Base-by-base conservation (phyloP, 768 basidiomycete genomes). In the Suillus tomentosus region DNA sequence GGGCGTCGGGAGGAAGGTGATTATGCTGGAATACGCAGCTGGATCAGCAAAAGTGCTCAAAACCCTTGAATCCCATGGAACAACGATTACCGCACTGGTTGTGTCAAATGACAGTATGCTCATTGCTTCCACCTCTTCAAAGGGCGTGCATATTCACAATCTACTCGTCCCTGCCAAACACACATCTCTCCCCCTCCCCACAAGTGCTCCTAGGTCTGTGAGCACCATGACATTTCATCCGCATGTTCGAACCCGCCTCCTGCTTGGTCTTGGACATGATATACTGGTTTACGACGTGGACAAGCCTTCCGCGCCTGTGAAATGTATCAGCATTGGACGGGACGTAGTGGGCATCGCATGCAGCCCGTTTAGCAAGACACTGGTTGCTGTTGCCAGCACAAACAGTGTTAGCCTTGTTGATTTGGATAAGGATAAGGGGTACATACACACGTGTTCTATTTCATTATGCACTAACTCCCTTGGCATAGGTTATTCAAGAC, bases 311-410 rank as follows among this genome's bases (percentile, higher is more conserved):
- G 77, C 77, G 6, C 87, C 90, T 11, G 58, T 79, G 34, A 90
- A 87, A 72, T 76, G 75, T 0, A 75, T 91, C 43, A 67, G 75
- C 19, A 66, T 70, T 4, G 69, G 75, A 0, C 86, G 85, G 9
- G 74, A 82, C n/a, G 81, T 92, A 27, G 73, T 84, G 5, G 82
- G 81, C 14, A 73, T 91, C 10, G 79, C 85, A 8, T 86, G 84
- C 65, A 91, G 90, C 66, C 89, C 91, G 8, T 92, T 91, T 73
- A 91, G 90, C 76, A 91, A 88, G 77, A 88, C 87, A 2, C 76
- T 92, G 40, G 79, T 89, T 31, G 87, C 87, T 3, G 81, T 82
- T 50, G 85, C 82, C 1, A 77, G 81, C 14, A 78, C 74, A 5
- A 90, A 89, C 1, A 75, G 78, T 50, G 79, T 92, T 13, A 79